Evolutionary conservation across 805 yeast genomes (phyloP).

Genomic region (Grigorovia transvaalensis): DNA sequence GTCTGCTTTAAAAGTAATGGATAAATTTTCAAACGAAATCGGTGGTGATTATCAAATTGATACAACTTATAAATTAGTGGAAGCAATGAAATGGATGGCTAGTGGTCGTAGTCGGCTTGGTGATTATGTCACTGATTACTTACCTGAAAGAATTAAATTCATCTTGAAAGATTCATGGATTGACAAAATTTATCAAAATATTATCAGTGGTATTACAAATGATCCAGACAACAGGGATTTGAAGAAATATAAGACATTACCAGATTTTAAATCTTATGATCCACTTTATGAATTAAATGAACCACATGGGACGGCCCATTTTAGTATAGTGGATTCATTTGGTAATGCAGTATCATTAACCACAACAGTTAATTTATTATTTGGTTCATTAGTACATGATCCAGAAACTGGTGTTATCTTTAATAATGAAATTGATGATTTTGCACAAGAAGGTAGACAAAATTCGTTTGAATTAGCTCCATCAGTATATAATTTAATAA

Average conservation of each 20-base stretch:
- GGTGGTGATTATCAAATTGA: constrained; percentile 40
- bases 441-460: constrained; percentile 55
- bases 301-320: constrained; percentile 88
- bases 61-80: constrained; percentile 60
- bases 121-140: constrained; percentile 35
- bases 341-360: constrained; percentile 81
- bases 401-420: constrained; percentile 70
- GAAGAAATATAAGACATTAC: constrained; percentile 35
- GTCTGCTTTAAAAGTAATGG: constrained; percentile 61
- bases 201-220: constrained; percentile 33
- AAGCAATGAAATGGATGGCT: constrained; percentile 90
- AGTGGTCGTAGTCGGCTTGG: constrained; percentile 81
- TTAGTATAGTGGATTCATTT: constrained; percentile 62
- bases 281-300: constrained; percentile 70
- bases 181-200: constrained; percentile 35
- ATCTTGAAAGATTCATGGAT: constrained; percentile 52
- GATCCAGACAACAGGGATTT: background rate
- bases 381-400: constrained; percentile 80
- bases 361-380: constrained; percentile 73
- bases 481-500: constrained; percentile 65
- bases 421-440: constrained; percentile 93
- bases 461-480: constrained; percentile 80
- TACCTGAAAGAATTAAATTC: constrained; percentile 32
- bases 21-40: constrained; percentile 31
- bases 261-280: constrained; percentile 59